These are phyloP conservation scores for Pseudomonodictys pantanalensis DNA, from an alignment of 495 filamentous ascomycete species.

Conservation along the genomic window DNA sequence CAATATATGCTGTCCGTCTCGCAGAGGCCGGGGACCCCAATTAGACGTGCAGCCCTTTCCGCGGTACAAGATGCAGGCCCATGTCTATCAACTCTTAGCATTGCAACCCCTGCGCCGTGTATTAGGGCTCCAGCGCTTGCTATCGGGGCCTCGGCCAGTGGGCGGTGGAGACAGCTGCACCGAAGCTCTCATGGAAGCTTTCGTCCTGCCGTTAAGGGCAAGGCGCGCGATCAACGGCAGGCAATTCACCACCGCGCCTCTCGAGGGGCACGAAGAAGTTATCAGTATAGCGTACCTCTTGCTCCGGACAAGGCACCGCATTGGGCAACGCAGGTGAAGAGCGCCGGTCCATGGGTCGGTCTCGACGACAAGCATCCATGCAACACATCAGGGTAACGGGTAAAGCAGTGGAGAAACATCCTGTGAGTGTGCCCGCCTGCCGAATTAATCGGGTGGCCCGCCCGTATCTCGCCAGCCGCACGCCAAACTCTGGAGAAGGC, in stretches of 20 bases:
- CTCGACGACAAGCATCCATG: neutral
- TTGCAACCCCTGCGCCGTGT: neutral
- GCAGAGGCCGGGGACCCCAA: neutral
- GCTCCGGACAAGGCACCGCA: conserved; percentile 1
- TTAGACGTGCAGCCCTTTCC: conserved; percentile 1
- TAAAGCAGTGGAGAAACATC: neutral
- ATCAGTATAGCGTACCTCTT: neutral
- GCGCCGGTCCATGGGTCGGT: neutral
- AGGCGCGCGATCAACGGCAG: conserved; percentile 2
- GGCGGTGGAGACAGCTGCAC: neutral
- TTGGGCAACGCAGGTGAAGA: conserved; percentile 16
- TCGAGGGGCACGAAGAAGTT: neutral
- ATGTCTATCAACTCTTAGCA: conserved; percentile 14
- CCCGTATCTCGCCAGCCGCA: neutral
- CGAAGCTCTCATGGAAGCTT: conserved; percentile 17
- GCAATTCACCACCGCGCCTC: neutral
- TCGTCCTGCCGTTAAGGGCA: conserved; percentile 2
- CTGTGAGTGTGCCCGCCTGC: neutral
- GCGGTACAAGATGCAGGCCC: neutral
- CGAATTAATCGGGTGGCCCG: neutral
- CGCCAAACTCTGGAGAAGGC: conserved; percentile 15
- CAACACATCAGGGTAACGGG: neutral
- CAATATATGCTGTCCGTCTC: neutral
- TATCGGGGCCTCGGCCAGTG: conserved; percentile 10
- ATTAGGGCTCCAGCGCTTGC: neutral